Evolutionary conservation across 2,329 filamentous ascomycete species (phyloP).

Genomic region (Xylogone sp.): DNA sequence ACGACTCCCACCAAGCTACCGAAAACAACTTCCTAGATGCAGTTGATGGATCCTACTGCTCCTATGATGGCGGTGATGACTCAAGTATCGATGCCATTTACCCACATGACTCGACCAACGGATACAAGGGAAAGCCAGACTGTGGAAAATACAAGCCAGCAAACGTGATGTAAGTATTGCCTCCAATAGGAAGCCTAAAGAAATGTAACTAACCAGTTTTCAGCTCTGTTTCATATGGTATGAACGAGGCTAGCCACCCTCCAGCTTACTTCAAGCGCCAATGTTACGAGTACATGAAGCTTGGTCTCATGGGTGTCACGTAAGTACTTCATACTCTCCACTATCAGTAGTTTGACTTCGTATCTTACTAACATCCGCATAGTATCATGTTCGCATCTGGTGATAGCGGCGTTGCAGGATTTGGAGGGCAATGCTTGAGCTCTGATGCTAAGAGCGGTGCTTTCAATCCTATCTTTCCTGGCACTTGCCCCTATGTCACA

Average conservation of each 20-base stretch:
- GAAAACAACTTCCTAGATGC: constrained; percentile 33
- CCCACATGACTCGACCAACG: constrained; percentile 23
- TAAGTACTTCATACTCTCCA: constrained; percentile 15
- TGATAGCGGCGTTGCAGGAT: constrained; percentile 44
- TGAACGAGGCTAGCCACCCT: constrained; percentile 47
- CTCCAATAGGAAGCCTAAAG: not conserved
- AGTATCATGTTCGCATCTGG: constrained; percentile 45
- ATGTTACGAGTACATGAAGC: constrained; percentile 54
- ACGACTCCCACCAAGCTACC: constrained; percentile 3
- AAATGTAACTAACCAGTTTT: not conserved
- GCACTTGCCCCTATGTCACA: constrained; percentile 45
- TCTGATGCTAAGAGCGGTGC: constrained; percentile 21
- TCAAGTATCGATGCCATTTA: constrained; percentile 33
- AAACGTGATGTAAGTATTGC: constrained; percentile 40
- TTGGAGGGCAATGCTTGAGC: constrained; percentile 34
- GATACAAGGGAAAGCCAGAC: constrained; percentile 36
- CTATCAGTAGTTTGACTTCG: constrained; percentile 12
- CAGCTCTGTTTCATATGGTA: constrained; percentile 47
- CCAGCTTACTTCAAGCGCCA: constrained; percentile 46
- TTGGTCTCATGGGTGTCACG: constrained; percentile 48
- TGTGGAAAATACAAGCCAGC: constrained; percentile 43
- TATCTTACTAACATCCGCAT: no score
- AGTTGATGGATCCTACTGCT: constrained; percentile 42
- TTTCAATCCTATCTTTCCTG: constrained; percentile 45
- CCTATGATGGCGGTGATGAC: constrained; percentile 38